These are phyloP conservation scores for Elongisporangium undulatum DNA, from an alignment of 352 stramenopile species.

Conservation along the genomic window DNA sequence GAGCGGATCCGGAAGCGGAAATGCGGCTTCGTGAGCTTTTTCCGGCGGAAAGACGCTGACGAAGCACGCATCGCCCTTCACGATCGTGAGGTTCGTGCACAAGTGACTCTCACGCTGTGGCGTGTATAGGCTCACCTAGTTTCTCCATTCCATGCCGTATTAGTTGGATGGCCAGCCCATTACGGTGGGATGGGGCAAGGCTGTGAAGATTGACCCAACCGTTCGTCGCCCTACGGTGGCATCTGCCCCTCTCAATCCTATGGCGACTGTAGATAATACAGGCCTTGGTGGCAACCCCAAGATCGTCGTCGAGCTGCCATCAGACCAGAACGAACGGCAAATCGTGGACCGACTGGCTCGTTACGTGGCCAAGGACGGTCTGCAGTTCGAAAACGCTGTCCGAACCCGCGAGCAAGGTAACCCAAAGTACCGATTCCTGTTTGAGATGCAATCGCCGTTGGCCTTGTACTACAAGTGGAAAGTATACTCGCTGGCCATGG, in stretches of 20 bases:
- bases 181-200: conserved; percentile 79
- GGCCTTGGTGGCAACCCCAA: conserved; percentile 5
- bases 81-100: conserved; percentile 60
- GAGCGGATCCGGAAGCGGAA: conserved; percentile 89
- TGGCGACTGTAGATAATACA: conserved; percentile 1
- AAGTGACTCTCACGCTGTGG: neutral
- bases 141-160: conserved; percentile 3
- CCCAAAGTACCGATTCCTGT: conserved; percentile 46
- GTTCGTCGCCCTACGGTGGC: conserved; percentile 7
- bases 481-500: conserved; percentile 70
- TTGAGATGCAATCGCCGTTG: conserved; percentile 25
- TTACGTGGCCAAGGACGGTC: conserved; percentile 58
- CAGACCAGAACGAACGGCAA: conserved; percentile 16
- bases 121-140: neutral
- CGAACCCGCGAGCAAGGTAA: conserved; percentile 44
- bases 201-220: conserved; percentile 62
- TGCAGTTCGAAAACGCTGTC: conserved; percentile 64
- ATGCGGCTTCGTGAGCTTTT: conserved; percentile 96
- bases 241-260: conserved; percentile 4
- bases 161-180: conserved; percentile 67
- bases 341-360: conserved; percentile 50
- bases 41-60: conserved; percentile 74
- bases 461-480: conserved; percentile 71
- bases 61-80: conserved; percentile 65
- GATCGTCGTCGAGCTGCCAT: conserved; percentile 38